Evolutionary conservation across 192 early-diverging fungal genomes (phyloP), one percentile per base, ranked within the genome.

Genomic region (Coemansia sp.): DNA sequence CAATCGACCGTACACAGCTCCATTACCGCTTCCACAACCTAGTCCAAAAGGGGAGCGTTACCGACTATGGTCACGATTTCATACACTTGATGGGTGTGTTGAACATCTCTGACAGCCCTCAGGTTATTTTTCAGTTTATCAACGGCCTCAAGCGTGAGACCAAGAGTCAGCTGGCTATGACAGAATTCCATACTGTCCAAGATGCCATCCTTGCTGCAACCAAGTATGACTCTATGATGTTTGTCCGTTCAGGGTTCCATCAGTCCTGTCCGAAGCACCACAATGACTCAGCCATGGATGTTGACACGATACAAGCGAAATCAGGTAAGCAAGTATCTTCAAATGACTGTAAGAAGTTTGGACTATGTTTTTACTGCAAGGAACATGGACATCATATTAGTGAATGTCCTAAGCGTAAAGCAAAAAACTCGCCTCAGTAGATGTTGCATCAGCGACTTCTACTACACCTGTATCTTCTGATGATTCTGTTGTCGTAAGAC

Each of bases 111-210:
- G 46, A 48, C 14, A 48, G 46, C 46, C 16, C 46, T 16, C 46
- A 48, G 46, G 20, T 48, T 48, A 20, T 48, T 16, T 48, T 48
- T 18, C 46, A 48, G 46, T 48, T 48, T 48, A 48, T 48, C 46
- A 48, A 48, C 46, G 16, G 46, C 4, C 46, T 48, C 6, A 48
- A 48, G 46, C 46, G 16, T 20, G 46, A 18, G 46, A 48, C 46
- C 18, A 48, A 18, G 46, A 48, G 46, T 20, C 46, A 48, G 46
- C 46, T 48, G 46, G 46, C 46, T 20, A 48, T 20, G 46, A 18
- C 46, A 19, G 46, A 48, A 20, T 10, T 48, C 16, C 46, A 48
- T 16, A 19, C 46, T 48, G 46, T 48, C 46, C 46, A 48, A 48
- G 46, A 48, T 20, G 46, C 46, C 18, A 48, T 48, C 14, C 14